Percentiles rank a stretch among this genome's conserved stretches.
phyloP scores from a whole-genome alignment of 2,329 filamentous ascomycete genomes.

The Lachnellula subtilissima region DNA sequence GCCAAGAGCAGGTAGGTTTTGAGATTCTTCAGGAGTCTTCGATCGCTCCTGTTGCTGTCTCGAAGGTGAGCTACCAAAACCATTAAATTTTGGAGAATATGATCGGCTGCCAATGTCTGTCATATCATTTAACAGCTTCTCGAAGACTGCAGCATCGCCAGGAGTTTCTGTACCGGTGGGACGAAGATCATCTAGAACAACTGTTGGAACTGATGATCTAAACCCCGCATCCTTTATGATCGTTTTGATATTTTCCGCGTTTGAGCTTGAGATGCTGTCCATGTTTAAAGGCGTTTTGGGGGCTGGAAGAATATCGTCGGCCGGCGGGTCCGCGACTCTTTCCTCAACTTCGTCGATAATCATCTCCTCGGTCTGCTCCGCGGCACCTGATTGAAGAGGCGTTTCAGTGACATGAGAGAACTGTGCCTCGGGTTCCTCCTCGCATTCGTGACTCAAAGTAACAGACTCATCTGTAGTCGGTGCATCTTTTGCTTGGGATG shows the following conservation, averaged over 20 bases:
- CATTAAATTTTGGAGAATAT: constrained; percentile 31
- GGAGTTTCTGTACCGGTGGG: constrained; percentile 25
- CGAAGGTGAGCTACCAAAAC: constrained; percentile 28
- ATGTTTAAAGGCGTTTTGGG: not conserved
- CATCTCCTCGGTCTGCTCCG: constrained; percentile 4
- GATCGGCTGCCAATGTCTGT: constrained; percentile 15
- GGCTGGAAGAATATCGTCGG: not conserved
- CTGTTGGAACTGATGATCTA: constrained; percentile 40
- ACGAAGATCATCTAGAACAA: constrained; percentile 27
- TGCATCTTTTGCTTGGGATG: constrained; percentile 10
- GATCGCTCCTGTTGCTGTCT: constrained; percentile 6
- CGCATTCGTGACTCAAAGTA: constrained; percentile 11
- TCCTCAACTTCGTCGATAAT: not conserved
- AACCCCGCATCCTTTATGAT: constrained; percentile 47
- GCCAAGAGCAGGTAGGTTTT: not conserved
- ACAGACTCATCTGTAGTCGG: constrained; percentile 12
- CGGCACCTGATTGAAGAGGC: constrained; percentile 18
- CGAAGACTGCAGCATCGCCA: constrained; percentile 20
- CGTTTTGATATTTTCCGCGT: constrained; percentile 37
- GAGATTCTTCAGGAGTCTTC: constrained; percentile 2
- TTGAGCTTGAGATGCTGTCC: constrained; percentile 21
- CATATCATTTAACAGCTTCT: constrained; percentile 21
- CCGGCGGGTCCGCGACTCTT: not conserved
- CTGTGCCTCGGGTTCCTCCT: constrained; percentile 20
- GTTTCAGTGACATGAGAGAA: constrained; percentile 28